phyloP scores from a whole-genome alignment of 2,329 filamentous ascomycete species.

The Alternaria sp. region DNA sequence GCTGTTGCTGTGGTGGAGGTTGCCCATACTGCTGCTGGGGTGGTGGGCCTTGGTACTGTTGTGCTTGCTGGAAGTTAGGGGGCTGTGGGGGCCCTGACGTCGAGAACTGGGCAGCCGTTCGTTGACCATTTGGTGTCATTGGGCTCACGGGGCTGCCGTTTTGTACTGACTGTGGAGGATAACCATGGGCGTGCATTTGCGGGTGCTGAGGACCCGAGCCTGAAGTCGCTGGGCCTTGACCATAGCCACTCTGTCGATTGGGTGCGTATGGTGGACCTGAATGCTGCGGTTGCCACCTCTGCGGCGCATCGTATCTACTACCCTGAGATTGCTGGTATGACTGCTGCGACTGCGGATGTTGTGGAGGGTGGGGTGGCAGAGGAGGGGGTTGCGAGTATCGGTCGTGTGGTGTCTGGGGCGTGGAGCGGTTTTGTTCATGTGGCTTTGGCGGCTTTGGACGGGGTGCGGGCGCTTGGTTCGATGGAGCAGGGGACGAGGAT shows the following conservation, averaged over 20 bases:
- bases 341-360: conserved; percentile 26
- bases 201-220: conserved; percentile 35
- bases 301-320: conserved; percentile 25
- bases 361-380: conserved; percentile 43
- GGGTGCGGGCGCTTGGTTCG: conserved; percentile 42
- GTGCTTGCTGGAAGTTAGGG: conserved; percentile 18
- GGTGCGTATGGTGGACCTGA: conserved; percentile 21
- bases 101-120: conserved; percentile 27
- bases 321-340: conserved; percentile 28
- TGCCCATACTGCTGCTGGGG: conserved; percentile 21
- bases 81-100: conserved; percentile 25
- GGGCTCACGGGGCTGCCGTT: conserved; percentile 48
- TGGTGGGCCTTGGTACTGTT: conserved; percentile 24
- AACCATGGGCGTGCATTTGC: conserved; percentile 34
- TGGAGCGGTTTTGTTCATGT: conserved; percentile 33
- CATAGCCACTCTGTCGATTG: conserved; percentile 29
- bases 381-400: conserved; percentile 42
- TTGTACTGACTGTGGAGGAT: conserved; percentile 29
- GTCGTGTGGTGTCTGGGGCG: conserved; percentile 30
- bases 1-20: conserved; percentile 12
- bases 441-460: conserved; percentile 58
- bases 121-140: conserved; percentile 39
- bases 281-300: conserved; percentile 25
- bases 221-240: conserved; percentile 35
- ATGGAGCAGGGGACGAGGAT: conserved; percentile 44